These are phyloP conservation scores for Aspergillus ustus DNA, from an alignment of 2,329 filamentous ascomycete species.

Conservation along the genomic window DNA sequence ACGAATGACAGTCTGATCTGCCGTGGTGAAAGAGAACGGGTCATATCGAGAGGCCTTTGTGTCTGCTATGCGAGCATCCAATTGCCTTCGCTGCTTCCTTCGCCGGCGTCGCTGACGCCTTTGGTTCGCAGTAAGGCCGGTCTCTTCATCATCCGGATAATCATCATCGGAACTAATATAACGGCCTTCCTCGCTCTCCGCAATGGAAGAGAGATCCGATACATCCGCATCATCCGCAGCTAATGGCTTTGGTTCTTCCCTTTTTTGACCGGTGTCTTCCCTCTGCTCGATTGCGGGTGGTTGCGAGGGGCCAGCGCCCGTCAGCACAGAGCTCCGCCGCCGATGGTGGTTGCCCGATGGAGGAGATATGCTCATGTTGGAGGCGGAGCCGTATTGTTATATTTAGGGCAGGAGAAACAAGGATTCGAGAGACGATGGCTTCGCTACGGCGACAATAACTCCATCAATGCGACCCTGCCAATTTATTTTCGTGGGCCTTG, in stretches of 20 bases:
- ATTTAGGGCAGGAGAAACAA: conserved; percentile 1
- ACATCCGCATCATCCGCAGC: conserved; percentile 41
- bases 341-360: conserved; percentile 40
- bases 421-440: conserved; percentile 3
- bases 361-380: conserved; percentile 41
- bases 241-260: conserved; percentile 41
- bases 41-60: conserved; percentile 70
- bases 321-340: conserved; percentile 44
- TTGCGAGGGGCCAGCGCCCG: conserved; percentile 51
- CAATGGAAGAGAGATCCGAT: conserved; percentile 48
- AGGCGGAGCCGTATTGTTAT: conserved; percentile 1
- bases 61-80: conserved; percentile 71
- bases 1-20: conserved; percentile 73
- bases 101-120: conserved; percentile 67
- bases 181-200: conserved; percentile 59
- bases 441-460: conserved; percentile 16
- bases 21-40: conserved; percentile 62
- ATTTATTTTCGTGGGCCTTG: background rate
- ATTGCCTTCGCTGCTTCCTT: conserved; percentile 67
- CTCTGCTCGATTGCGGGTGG: conserved; percentile 39
- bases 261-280: conserved; percentile 31
- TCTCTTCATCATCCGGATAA: conserved; percentile 84
- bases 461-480: conserved; percentile 22
- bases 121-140: conserved; percentile 77
- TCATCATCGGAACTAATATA: conserved; percentile 71